Percentiles rank a stretch among this genome's conserved stretches.
Evolutionary conservation across 305 asterid genomes (phyloP).

Genomic region (Fraxinus angustifolia): DNA sequence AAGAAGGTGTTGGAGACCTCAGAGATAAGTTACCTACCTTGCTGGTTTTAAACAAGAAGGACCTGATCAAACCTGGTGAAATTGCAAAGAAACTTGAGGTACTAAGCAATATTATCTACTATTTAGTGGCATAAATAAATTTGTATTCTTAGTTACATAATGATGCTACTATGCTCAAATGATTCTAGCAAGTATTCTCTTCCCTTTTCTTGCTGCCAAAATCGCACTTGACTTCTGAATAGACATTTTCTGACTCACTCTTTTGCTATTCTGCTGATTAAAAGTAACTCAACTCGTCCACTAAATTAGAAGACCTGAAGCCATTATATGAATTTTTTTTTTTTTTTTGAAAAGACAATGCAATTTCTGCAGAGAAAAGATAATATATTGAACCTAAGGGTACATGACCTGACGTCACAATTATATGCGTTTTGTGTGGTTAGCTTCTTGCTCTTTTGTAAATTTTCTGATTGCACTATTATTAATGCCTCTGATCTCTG

Average conservation of each 20-base stretch:
- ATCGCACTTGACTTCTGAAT: not conserved
- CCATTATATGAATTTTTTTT: not conserved
- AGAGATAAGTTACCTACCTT: conserved; percentile 64
- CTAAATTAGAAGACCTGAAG: not conserved
- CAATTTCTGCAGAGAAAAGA: not conserved
- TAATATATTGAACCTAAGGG: not conserved
- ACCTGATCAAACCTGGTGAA: conserved; percentile 95
- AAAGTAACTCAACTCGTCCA: not conserved
- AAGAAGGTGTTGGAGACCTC: conserved; percentile 64
- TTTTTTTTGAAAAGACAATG: not conserved
- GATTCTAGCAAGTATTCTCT: not conserved
- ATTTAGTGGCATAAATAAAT: not conserved
- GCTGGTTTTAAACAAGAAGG: conserved; percentile 89
- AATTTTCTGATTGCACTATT: not conserved
- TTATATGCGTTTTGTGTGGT: not conserved
- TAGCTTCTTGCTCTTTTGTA: not conserved
- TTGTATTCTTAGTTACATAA: not conserved
- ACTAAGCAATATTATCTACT: not conserved
- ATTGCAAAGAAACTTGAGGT: conserved; percentile 94
- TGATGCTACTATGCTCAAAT: not conserved
- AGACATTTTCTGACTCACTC: not conserved
- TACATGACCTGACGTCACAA: not conserved
- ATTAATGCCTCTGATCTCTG: conserved; percentile 2
- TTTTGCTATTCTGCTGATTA: not conserved
- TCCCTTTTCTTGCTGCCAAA: not conserved